Evolutionary conservation across 495 filamentous ascomycete species (phyloP), one percentile per base, ranked within the genome.

Genomic region (Penicillium steckii): DNA sequence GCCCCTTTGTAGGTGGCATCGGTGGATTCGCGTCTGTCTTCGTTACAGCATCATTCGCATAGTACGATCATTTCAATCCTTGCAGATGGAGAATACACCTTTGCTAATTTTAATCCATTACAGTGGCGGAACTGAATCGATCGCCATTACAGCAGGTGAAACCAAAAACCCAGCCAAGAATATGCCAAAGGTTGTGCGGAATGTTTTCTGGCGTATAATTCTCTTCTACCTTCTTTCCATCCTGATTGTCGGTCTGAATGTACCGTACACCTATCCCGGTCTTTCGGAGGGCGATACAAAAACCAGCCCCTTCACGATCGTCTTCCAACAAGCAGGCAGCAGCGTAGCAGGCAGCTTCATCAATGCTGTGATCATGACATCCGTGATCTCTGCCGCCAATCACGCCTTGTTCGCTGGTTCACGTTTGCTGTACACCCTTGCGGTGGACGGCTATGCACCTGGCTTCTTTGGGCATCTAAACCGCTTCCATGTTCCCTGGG

Each of bases 341-440:
- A 64, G 56, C 9, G 75, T 73, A 3, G 77, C 76, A 2, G 78
- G 76, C 4, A 78, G 73, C 62, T 78, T 80, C 56, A 78, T 82
- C 67, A 82, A 82, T 55, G 79, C 79, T 5, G 77, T 80, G 4
- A 75, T 82, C 58, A 70, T 82, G 72, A 80, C 77, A 3, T 77
- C 73, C 38, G 75, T 78, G 17, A 68, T 80, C 24, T 80, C 77
- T 6, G 79, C 79, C 3, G 74, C 72, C 1, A 82, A 72, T 59
- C 80, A 82, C 46, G 78, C 78, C 25, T 60, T 81, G 8, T 82
- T 82, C 43, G 80, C 79, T 3, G 80, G 77, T 3, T 73, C 78
- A 1, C 69, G 80, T 24, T 55, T 81, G 13, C 66, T 82, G 4
- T 81, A 78, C 57, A 65, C 77, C 6, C 65, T 79, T n/a, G 72